Evolutionary conservation across 2,329 filamentous ascomycete genomes (phyloP), one percentile per base, ranked within the genome.

Genomic region (Pseudogymnoascus verrucosus): DNA sequence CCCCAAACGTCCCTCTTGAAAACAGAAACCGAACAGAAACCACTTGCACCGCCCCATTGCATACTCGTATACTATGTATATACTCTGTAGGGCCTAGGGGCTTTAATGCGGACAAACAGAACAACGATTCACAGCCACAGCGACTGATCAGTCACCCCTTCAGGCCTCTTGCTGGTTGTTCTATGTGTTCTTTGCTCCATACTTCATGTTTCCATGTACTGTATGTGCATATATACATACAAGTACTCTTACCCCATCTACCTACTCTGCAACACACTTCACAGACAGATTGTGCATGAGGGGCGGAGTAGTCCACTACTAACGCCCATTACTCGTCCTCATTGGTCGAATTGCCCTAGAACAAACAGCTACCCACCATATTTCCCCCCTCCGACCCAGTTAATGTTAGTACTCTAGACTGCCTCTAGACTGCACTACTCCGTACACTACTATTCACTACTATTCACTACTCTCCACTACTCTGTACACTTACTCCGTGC

Each of bases 21-120:
- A 57, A 19, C 51, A 57, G 51, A 57, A 57, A 57, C 51, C n/a
- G 26, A 57, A 57, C 51, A 57, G 51, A 57, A 57, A 57, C 51
- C 26, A 34, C 51, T 34, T 34, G 51, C 51, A 57, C 51, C 51
- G 51, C 51, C 51, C 28, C 51, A 34, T 57, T 34, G 51, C 51
- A 57, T 19, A 19, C 8, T n/a, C 11, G 19, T 47, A 47, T 21
- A 21, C 40, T 23, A 12, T 23, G 42, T 47, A 16, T 40, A 40
- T 16, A 8, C 14, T 40, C 42, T 12, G 42, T 47, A 23, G 5
- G 19, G 42, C 42, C 42, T 21, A 23, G 10, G 40, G 40, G 40
- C 12, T 44, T 14, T 12, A 11, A 44, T 44, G 40, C 19, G 6
- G 42, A 47, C 42, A 47, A 57, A 57, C n/a, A 8, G 34, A 19